phyloP scores from a whole-genome alignment of 2,329 filamentous ascomycete species.

The Acephala macrosclerotiorum region DNA sequence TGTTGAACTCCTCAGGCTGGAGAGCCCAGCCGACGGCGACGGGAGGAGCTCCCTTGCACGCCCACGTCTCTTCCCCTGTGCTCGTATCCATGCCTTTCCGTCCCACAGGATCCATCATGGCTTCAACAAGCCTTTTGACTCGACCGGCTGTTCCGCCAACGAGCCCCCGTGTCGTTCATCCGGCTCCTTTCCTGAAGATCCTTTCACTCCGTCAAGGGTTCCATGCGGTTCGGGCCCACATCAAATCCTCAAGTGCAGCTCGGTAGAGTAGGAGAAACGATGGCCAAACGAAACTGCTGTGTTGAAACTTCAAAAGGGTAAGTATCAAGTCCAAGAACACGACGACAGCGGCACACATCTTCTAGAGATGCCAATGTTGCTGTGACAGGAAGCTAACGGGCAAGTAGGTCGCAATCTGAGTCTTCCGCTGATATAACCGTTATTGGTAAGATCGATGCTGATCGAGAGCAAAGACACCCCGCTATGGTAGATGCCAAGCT shows the following conservation, averaged over 20 bases:
- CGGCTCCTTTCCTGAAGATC: conserved; percentile 27
- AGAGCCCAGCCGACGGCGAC: neutral
- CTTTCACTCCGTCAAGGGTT: conserved; percentile 22
- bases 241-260: conserved; percentile 5
- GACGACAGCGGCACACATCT: conserved; percentile 14
- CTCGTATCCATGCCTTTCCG: conserved; percentile 21
- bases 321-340: neutral
- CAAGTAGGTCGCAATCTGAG: conserved; percentile 1
- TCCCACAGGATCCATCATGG: conserved; percentile 10
- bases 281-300: conserved; percentile 16
- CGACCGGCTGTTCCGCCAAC: conserved; percentile 18
- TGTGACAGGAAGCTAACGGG: conserved; percentile 6
- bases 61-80: neutral
- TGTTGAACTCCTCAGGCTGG: conserved; percentile 9
- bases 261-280: conserved; percentile 14
- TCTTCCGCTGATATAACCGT: neutral
- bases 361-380: conserved; percentile 12
- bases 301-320: conserved; percentile 1
- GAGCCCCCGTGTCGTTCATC: conserved; percentile 25
- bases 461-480: neutral
- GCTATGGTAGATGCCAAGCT: conserved; percentile 5
- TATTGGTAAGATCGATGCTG: conserved; percentile 1
- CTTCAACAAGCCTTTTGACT: conserved; percentile 9
- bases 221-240: conserved; percentile 24
- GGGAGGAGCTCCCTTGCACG: neutral